Evolutionary conservation across 1,139 yeast species (phyloP), one percentile per base, ranked within the genome.

Genomic region (Blastobotrys capitulatus): DNA sequence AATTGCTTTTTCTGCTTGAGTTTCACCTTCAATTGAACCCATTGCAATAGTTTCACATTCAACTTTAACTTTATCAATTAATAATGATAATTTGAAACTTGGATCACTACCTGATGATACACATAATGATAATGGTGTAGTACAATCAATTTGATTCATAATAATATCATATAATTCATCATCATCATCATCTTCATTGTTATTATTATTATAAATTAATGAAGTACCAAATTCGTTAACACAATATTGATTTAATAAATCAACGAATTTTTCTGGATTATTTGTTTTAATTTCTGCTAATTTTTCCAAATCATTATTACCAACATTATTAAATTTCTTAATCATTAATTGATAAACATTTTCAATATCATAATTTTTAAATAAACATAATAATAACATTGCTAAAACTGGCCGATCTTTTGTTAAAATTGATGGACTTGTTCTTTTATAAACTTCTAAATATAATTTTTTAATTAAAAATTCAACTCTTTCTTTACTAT

Each of bases 11-110:
- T 76, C 78, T 0, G 90, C 94, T 41, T 71, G 67, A 9, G 69
- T 75, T 6, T 73, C 65, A 15, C 88, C 84, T 64, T 88, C 96
- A 31, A 66, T 66, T 0, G 96, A 80, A 0, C 97, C 97, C 78
- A 89, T 74, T 0, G 96, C 80, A 32, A 86, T 74, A 1, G 78
- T 67, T 0, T 64, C 61, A 38, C 80, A 63, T 7, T 64, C 60
- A 1, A 48, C 40, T 0, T 57, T 54, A 4, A 56, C 54, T 16
- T 54, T 46, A 4, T 57, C 55, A 0, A 86, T 79, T 13, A 79
- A 56, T 27, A 68, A 65, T 38, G 74, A 74, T 4, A 88, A 70
- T 54, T 74, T 76, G 50, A 72, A 73, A 0, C 86, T 76, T 1
- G 90, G 82, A 66, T 89, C 96, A 56, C 71, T 75, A 0, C 87